Conservation (phyloP, 768 basidiomycete genomes). For the Suillus clintonianus region DNA sequence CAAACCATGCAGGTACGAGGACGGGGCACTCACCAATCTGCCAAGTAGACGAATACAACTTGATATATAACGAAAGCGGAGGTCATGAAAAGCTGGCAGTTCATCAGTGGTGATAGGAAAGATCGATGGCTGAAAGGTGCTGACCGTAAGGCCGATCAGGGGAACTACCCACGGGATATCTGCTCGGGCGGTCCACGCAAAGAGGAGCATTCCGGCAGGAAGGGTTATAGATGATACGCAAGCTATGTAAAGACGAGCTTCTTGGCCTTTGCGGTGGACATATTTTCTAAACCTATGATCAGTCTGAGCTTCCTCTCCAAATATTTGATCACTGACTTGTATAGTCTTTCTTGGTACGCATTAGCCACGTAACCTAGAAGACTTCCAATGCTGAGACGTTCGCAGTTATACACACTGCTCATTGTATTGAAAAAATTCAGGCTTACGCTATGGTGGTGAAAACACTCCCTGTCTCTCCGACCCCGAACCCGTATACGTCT, state of each 20-base stretch:
- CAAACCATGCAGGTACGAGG: not conserved
- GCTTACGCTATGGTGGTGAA: constrained; percentile 61
- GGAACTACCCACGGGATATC: constrained; percentile 60
- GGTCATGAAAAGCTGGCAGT: constrained; percentile 47
- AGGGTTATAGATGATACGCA: constrained; percentile 56
- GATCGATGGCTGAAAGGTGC: not conserved
- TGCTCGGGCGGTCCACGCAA: constrained; percentile 64
- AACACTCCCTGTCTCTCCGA: constrained; percentile 58
- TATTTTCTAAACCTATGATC: constrained; percentile 30
- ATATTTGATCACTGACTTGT: constrained; percentile 38
- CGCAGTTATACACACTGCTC: constrained; percentile 3
- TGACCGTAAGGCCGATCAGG: constrained; percentile 26
- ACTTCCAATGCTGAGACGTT: constrained; percentile 49
- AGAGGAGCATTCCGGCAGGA: constrained; percentile 69
- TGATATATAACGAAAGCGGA: constrained; percentile 57
- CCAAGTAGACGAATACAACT: constrained; percentile 60
- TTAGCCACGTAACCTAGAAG: constrained; percentile 49
- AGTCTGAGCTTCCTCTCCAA: constrained; percentile 17
- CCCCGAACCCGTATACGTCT: constrained; percentile 58
- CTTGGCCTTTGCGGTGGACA: constrained; percentile 38
- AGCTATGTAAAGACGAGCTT: constrained; percentile 62
- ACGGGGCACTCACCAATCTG: constrained; percentile 52
- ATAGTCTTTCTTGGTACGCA: constrained; percentile 50
- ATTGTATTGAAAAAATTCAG: not conserved
- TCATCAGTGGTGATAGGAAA: not conserved